Conservation (phyloP, 2,329 filamentous ascomycete species). For the Cladosporium sphaerospermum region DNA sequence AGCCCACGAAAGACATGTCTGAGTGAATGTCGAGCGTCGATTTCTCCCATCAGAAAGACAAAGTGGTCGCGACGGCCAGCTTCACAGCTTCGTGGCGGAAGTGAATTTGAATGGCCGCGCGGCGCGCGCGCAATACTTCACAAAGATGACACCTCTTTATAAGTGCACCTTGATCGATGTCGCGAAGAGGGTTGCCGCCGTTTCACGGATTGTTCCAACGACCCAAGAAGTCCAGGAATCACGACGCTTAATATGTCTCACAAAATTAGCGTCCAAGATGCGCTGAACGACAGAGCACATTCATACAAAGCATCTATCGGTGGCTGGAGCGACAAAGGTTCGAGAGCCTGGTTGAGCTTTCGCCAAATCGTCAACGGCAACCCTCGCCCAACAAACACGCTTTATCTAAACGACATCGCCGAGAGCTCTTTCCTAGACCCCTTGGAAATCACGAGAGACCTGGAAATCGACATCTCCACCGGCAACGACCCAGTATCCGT, state of each 20-base stretch:
- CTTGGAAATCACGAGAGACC: not conserved
- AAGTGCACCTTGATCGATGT: too few relatives aligned
- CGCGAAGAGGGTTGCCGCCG: too few relatives aligned
- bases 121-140: too few relatives aligned
- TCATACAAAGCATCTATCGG: not conserved
- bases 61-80: too few relatives aligned
- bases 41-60: not conserved
- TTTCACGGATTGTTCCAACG: not conserved
- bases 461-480: not conserved
- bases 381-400: not conserved
- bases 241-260: not conserved
- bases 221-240: not conserved
- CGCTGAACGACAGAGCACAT: not conserved
- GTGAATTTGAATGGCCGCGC: too few relatives aligned
- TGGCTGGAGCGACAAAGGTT: not conserved
- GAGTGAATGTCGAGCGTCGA: not conserved
- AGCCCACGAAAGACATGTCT: constrained; percentile 2
- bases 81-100: not conserved
- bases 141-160: too few relatives aligned
- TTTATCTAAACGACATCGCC: not conserved
- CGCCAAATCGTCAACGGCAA: not conserved
- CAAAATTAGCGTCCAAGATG: not conserved
- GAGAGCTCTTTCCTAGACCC: not conserved
- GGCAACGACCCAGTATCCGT: constrained; percentile 3
- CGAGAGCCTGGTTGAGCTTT: not conserved